Evolutionary conservation across 108 stramenopile genomes (phyloP), one percentile per base, ranked within the genome.

Genomic region (Skeletonema marinoi): DNA sequence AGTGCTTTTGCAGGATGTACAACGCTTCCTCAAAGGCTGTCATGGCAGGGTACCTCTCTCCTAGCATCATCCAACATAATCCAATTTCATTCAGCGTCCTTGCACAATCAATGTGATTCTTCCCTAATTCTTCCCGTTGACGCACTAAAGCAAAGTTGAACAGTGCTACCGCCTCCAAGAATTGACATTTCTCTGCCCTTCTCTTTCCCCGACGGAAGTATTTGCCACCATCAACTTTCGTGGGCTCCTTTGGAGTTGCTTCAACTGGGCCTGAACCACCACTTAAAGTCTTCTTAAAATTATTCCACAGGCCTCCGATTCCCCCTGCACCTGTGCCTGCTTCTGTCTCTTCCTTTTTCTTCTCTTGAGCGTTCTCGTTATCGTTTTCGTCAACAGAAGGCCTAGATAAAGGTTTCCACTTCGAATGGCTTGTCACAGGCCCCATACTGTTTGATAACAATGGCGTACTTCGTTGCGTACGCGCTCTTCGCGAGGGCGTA

Each of bases 61-160:
- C 74, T 10, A 75, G 38, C 51, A 70, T 68, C 42, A 75, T 59
- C 74, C 67, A 75, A 41, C 65, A 68, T 4, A 39, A n/a, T 36
- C 74, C 74, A 30, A 75, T 75, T 39, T 75, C 74, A 60, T 70
- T 68, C 35, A 75, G 32, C 6, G 74, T 75, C 11, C 63, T 38
- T 25, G 50, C 74, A 35, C 68, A 68, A 60, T 70, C 74, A 58
- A 60, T n/a, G 42, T 75, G 74, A 60, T 75, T 38, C n/a, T 75
- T 58, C 2, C 74, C 74, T 16, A 75, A 19, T 10, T 56, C 68
- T 44, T 75, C 74, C 16, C 74, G 48, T 51, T 75, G 74, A n/a
- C 21, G 42, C 13, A 58, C 32, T 35, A 75, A 39, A 8, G 74
- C 74, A 60, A 68, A 60, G 51, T 75, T 75, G 68, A 51, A 75